Percentiles rank a stretch among this genome's conserved stretches.
phyloP scores from a whole-genome alignment of 192 early-diverging fungal genomes.

The Entomortierella chlamydospora region DNA sequence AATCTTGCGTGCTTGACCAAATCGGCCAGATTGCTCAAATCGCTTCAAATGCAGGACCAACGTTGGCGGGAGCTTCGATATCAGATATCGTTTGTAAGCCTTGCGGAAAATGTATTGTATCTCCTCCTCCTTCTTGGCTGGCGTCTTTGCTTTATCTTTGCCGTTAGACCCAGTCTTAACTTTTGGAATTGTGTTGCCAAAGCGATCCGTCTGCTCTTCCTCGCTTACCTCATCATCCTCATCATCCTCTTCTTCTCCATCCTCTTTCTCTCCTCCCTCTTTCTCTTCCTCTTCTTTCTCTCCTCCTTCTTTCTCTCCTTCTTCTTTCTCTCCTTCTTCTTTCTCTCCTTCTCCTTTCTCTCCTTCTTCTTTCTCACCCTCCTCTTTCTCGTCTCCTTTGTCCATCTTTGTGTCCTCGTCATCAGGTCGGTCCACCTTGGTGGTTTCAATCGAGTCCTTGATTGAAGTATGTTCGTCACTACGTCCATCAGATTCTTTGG shows the following conservation, averaged over 20 bases:
- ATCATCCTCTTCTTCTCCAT: background rate
- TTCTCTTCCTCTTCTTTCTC: constrained; percentile 4
- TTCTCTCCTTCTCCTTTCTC: constrained; percentile 3
- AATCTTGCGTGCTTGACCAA: constrained; percentile 57
- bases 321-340: background rate
- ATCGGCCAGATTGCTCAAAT: constrained; percentile 55
- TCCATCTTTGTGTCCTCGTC: background rate
- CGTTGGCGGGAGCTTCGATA: constrained; percentile 53
- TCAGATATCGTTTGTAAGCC: constrained; percentile 56
- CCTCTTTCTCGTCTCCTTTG: background rate
- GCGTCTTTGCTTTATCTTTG: background rate
- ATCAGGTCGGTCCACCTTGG: background rate
- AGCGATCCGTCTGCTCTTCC: constrained; percentile 16
- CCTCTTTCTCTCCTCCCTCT: background rate
- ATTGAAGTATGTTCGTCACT: background rate
- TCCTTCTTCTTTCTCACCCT: background rate
- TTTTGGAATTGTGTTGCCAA: constrained; percentile 33
- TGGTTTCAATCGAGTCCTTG: no score
- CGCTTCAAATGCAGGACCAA: constrained; percentile 60
- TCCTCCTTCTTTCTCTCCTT: background rate
- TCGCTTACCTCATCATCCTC: constrained; percentile 3
- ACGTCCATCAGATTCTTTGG: background rate
- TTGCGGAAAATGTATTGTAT: constrained; percentile 48
- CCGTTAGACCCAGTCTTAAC: background rate
- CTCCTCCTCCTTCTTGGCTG: constrained; percentile 4